These are phyloP conservation scores for Saccharomyces hybrid DNA, from an alignment of 1,139 yeast species.

Conservation along the genomic window DNA sequence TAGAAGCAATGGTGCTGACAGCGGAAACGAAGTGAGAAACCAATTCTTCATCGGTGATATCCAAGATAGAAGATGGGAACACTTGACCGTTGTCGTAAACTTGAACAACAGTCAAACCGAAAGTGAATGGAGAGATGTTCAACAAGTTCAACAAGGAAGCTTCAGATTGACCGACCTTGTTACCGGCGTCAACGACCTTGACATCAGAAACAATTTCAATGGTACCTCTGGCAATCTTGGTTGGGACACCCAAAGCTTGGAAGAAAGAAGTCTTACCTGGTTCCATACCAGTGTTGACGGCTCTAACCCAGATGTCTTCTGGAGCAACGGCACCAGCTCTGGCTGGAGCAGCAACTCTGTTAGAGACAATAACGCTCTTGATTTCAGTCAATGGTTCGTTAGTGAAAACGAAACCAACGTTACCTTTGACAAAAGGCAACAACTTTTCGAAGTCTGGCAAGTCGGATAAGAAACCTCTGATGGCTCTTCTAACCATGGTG, in stretches of 20 bases:
- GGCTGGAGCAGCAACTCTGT: constrained; percentile 99
- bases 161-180: constrained; percentile 98
- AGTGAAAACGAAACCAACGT: constrained; percentile 99
- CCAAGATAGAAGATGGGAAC: constrained; percentile 94
- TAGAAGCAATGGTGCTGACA: constrained; percentile 85
- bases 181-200: constrained; percentile 81
- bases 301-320: constrained; percentile 93
- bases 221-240: constrained; percentile 99
- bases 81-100: constrained; percentile 98
- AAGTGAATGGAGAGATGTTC: constrained; percentile 99
- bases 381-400: constrained; percentile 85
- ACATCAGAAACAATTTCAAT: constrained; percentile 98
- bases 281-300: constrained; percentile 99
- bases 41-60: constrained; percentile 96
- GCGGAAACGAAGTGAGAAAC: constrained; percentile 88
- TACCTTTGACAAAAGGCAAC: constrained; percentile 92
- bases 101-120: constrained; percentile 93
- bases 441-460: constrained; percentile 94
- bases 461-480: constrained; percentile 90
- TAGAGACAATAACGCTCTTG: constrained; percentile 79
- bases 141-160: constrained; percentile 98
- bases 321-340: constrained; percentile 99
- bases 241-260: constrained; percentile 99
- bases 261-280: constrained; percentile 99
- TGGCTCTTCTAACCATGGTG: constrained; percentile 99